A percentile compares a stretch with the other conserved stretches of the same genome.
Evolutionary conservation across 2,329 filamentous ascomycete genomes (phyloP).

Genomic region (Cladobotryum protrusum): DNA sequence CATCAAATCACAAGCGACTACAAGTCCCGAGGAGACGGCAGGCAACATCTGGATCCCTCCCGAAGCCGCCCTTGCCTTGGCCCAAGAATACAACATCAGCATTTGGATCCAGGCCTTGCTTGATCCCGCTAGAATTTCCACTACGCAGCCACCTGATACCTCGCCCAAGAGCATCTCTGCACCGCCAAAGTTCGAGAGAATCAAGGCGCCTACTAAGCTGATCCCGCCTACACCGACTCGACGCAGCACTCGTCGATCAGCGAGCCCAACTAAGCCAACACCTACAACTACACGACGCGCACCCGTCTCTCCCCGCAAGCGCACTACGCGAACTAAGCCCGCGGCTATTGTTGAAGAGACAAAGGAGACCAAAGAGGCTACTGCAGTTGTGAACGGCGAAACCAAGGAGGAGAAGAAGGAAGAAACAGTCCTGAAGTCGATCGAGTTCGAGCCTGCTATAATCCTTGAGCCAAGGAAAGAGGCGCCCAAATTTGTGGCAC

Average conservation of each 20-base stretch:
- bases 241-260: conserved; percentile 47
- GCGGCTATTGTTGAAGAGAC: conserved; percentile 30
- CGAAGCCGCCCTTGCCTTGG: conserved; percentile 69
- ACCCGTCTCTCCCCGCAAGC: conserved; percentile 50
- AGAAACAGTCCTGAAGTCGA: conserved; percentile 37
- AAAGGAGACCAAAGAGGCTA: conserved; percentile 21
- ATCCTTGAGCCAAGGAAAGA: conserved; percentile 48
- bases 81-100: conserved; percentile 78
- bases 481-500: conserved; percentile 59
- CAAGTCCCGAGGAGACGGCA: conserved; percentile 85
- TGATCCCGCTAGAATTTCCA: conserved; percentile 71
- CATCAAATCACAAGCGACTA: conserved; percentile 75
- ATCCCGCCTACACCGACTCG: conserved; percentile 45
- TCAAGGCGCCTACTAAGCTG: conserved; percentile 37
- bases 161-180: conserved; percentile 70
- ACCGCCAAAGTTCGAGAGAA: conserved; percentile 70
- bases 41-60: conserved; percentile 96
- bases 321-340: conserved; percentile 39
- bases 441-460: conserved; percentile 43
- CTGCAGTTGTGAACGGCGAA: background rate
- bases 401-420: conserved; percentile 27
- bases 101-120: conserved; percentile 90
- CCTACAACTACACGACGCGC: conserved; percentile 27
- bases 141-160: conserved; percentile 54
- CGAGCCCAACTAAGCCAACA: conserved; percentile 47